Base-by-base conservation (phyloP, 1,284 basidiomycete species). In the Takashimella tepidaria region DNA sequence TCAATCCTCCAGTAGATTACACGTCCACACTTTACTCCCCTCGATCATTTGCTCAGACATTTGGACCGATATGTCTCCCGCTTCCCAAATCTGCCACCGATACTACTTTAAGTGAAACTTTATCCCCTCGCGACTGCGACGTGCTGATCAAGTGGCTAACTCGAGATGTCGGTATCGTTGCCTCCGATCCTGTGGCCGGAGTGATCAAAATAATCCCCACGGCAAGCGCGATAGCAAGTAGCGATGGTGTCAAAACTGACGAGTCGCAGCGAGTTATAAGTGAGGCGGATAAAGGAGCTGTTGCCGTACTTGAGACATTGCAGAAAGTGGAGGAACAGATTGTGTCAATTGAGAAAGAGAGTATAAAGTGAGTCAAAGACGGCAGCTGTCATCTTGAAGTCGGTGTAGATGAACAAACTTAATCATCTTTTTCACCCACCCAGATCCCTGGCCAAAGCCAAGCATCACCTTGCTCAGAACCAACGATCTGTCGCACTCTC, bases 61-160 rank as follows among this genome's bases (percentile, higher is more conserved):
- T 89, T 73, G 78, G 78, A 0, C 59, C 63, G 4, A 76, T 78
- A 25, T 75, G 81, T 6, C 65, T 80, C 10, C 75, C 79, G 1
- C 41, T 37, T 16, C 16, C 31, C 31, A 8, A 8, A 11, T 21
- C 42, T 5, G 6, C 48, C 4, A n/a, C 50, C 3, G 49, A 42
- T 12, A 21, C 20, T 4, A 23, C 40, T 1, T n/a, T 8, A 6
- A 20, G n/a, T 10, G 45, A 50, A 1, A 23, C 49, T 27, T 54
- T 67, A 45, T 62, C 59, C 40, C 53, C 52, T 44, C 54, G 49
- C 5, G 73, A 98, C 69, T 70, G 82, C 11, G 81, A 80, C 51
- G 81, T 93, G 2, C 68, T 96, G 26, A 54, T 95, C 24, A 86
- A 79, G 70, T 90, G 85, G 71, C 76, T 98, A 40, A 81, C 86